Base-by-base conservation (phyloP, 176 grass and related monocot genomes). In the Pharus latifolius region DNA sequence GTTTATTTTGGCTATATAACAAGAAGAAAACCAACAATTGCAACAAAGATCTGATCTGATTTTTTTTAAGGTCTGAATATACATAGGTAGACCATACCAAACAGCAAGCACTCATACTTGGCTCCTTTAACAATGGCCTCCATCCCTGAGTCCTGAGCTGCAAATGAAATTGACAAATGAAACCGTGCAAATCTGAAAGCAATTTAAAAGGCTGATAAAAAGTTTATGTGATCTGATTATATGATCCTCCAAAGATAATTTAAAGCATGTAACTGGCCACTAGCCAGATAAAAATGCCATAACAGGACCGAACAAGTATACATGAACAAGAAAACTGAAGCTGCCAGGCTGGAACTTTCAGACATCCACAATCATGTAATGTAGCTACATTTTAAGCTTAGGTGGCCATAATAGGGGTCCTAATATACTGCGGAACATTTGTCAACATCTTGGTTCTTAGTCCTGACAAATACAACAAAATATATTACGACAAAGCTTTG, bases 51-150 rank as follows among this genome's bases (percentile, higher is more conserved):
- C 13, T 24, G 3, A 3, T 43, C 6, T n/a, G 31, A 40, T 16
- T 40, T 35, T 6, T 9, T 10, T 18, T n/a, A 66, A 61, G 31
- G 25, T 16, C 22, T 19, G 34, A 11, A 19, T 15, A 26, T 61
- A n/a, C 15, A 49, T 49, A 47, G 8, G 46, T 70, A 47, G 11
- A 25, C 49, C 70, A 24, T 78, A 94, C 86, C 91, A 57, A 94
- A 89, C 49, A 94, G 56, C 54, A 94, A 73, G 67, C 86, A 94
- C 43, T 90, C 91, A 19, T 72, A 94, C 69, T 90, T 89, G 5
- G 67, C 24, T 67, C 68, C 80, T 45, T 63, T 41, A 56, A 44
- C 48, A 81, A 55, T 66, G 71, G 41, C 17, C 4, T 80, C 61
- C 91, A 94, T 94, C 42, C 58, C 63, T 10, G 25, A 45, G 25